A percentile compares a stretch with the other conserved stretches of the same genome.
Evolutionary conservation across 768 basidiomycete species (phyloP).

Genomic region (Arthromyces matolae): DNA sequence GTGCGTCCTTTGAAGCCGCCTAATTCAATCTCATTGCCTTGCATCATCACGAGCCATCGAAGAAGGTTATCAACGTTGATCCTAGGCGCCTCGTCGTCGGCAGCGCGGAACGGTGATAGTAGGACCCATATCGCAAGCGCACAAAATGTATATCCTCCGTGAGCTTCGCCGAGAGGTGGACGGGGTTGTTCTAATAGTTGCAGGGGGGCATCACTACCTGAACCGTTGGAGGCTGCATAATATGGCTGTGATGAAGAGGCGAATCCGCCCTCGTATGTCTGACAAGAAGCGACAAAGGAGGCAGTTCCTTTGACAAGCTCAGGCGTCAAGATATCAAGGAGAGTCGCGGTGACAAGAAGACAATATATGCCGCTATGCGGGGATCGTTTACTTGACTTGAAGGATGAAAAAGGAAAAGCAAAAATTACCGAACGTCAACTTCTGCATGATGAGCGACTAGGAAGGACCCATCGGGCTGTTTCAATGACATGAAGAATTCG

Average conservation of each 20-base stretch:
- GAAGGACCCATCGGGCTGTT: constrained; percentile 92
- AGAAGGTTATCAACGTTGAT: constrained; percentile 62
- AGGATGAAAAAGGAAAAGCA: background rate
- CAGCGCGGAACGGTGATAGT: constrained; percentile 52
- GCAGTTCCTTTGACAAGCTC: constrained; percentile 76
- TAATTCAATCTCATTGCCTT: constrained; percentile 76
- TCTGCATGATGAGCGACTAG: constrained; percentile 84
- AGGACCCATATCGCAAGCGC: constrained; percentile 82
- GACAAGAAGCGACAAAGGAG: constrained; percentile 82
- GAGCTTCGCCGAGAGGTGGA: constrained; percentile 89
- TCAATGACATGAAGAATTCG: constrained; percentile 86
- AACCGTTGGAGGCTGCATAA: constrained; percentile 29
- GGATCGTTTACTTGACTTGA: too few relatives aligned
- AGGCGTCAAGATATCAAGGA: constrained; percentile 86
- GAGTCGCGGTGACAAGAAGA: constrained; percentile 74
- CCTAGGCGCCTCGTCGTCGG: constrained; percentile 21
- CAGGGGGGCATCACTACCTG: background rate
- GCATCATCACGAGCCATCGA: constrained; percentile 84
- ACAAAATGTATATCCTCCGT: constrained; percentile 97
- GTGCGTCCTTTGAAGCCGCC: constrained; percentile 93
- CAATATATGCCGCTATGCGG: constrained; percentile 84
- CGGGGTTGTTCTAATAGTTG: constrained; percentile 35
- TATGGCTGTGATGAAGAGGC: constrained; percentile 75
- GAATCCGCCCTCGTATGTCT: constrained; percentile 98
- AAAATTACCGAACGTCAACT: constrained; percentile 83